Evolutionary conservation across 2,329 filamentous ascomycete genomes (phyloP), one percentile per base, ranked within the genome.

Genomic region (Xylariaceae sp.): DNA sequence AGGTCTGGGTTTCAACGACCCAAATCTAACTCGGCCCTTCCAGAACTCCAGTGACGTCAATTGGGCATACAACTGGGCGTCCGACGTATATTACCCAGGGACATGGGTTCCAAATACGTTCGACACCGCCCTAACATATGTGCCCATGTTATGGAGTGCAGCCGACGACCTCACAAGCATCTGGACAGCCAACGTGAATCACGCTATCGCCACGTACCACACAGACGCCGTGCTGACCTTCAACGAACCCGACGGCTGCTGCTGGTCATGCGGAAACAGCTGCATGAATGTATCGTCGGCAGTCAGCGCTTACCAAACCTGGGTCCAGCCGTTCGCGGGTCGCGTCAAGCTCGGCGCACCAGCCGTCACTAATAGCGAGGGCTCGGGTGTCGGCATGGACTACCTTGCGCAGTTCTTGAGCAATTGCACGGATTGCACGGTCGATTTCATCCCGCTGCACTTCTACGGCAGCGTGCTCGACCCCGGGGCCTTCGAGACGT

Each of bases 21-120:
- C 27, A 5, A 14, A 4, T 19, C 29, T 42, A 5, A 42, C 39
- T 3, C 12, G 14, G n/a, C 25, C 23, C 14, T 42, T 34, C 23
- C 22, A 25, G 4, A 22, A 32, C 19, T 33, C 39, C 10, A 21
- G 25, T 19, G 20, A 34, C 14, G 25, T 42, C 4, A 20, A 6
- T 10, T 42, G 39, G 39, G 39, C 39, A 6, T 42, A 42, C 25
- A 42, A 42, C 39, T 42, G 37, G 37, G 37, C 37, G 6, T 40
- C 37, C 14, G 37, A 42, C 27, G 16, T 20, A 10, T 42, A 42
- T 19, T 22, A n/a, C 29, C 23, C 39, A 8, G 39, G 19, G 7
- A 14, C 8, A 12, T 34, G 29, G 27, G 19, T 14, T 3, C 27
- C 25, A 22, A 16, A 42, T 23, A 20, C 25, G 6, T 42, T 32